Evolutionary conservation across 371 early-diverging fungal species (phyloP), one percentile per base, ranked within the genome.

Genomic region (Zychaea mexicana): DNA sequence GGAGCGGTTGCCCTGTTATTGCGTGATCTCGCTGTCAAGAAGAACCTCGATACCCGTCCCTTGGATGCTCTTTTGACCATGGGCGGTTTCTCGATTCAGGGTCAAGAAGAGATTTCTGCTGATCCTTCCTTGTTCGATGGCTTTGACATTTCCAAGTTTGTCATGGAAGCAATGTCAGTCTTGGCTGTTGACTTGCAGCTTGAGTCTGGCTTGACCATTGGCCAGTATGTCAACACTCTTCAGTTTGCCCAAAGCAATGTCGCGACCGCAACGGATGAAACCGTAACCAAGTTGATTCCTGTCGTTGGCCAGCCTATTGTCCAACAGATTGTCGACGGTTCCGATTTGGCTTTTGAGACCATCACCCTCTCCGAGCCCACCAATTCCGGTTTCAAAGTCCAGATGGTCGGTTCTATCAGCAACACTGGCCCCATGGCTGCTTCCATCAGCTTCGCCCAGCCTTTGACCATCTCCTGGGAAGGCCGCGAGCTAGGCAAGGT

Each of bases 341-440:
- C 81, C 61, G 66, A 17, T n/a, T 76, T 89, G 62, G 67, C 75
- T 0, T 77, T 89, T 61, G 65, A 66, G 38, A 74, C 81, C n/a
- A 62, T 78, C 28, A 47, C 65, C 24, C 71, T 89, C 64, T 82
- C 85, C 5, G 72, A 76, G 24, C 73, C 81, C 22, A 73, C 81
- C 3, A 73, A 82, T n/a, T 64, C 64, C 26, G 64, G 66, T 17
- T 84, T 85, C 77, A 79, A 74, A 38, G 73, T 85, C 28, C 71
- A 70, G 33, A 77, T 84, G 74, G 55, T 58, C 24, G 89, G 89
- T 42, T 52, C 69, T 2, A 78, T 86, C 69, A 65, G 73, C 22
- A 68, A 82, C 36, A 85, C 89, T 13, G 89, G 89, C 38, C 82
- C 82, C 13, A 74, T 88, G 69, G 76, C 71, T 56, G 89, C 87